These are phyloP conservation scores for Hanseniaspora occidentalis DNA, from an alignment of 805 yeast species.

Conservation along the genomic window DNA sequence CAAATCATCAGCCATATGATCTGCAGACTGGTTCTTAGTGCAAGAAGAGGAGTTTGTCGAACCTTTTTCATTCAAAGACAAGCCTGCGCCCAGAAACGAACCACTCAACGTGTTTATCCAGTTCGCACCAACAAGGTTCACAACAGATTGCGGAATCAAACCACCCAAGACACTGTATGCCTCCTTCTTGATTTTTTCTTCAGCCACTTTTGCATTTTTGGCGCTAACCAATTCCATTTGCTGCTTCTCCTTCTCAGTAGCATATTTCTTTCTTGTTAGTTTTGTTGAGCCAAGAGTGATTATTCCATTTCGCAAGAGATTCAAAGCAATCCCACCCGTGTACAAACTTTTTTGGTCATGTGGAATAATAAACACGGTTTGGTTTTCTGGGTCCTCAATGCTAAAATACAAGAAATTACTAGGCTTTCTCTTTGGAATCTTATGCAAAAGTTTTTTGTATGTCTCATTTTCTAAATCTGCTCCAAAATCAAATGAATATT, in stretches of 20 bases:
- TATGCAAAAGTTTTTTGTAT: background rate
- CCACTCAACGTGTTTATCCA: background rate
- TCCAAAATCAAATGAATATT: background rate
- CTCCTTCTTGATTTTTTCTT: background rate
- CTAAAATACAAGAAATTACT: background rate
- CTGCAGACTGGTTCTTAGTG: background rate
- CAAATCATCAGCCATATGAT: slow-evolving; percentile 18
- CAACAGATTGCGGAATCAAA: background rate
- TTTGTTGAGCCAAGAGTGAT: background rate
- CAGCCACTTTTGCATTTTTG: background rate
- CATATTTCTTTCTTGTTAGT: slow-evolving; percentile 10
- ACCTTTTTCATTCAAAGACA: too few relatives aligned
- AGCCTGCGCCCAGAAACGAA: background rate
- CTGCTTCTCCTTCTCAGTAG: background rate
- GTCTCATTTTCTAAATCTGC: background rate
- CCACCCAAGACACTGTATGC: background rate
- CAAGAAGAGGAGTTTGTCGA: too few relatives aligned
- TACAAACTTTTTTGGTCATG: slow-evolving; percentile 7
- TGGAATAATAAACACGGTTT: slow-evolving; percentile 1
- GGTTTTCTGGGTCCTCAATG: background rate
- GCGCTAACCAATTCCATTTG: background rate
- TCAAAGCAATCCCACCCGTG: slow-evolving; percentile 13
- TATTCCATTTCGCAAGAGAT: slow-evolving; percentile 8
- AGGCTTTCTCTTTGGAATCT: background rate
- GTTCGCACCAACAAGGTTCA: background rate